Evolutionary conservation across 2,329 filamentous ascomycete genomes (phyloP).

Genomic region (Phoma sp.): DNA sequence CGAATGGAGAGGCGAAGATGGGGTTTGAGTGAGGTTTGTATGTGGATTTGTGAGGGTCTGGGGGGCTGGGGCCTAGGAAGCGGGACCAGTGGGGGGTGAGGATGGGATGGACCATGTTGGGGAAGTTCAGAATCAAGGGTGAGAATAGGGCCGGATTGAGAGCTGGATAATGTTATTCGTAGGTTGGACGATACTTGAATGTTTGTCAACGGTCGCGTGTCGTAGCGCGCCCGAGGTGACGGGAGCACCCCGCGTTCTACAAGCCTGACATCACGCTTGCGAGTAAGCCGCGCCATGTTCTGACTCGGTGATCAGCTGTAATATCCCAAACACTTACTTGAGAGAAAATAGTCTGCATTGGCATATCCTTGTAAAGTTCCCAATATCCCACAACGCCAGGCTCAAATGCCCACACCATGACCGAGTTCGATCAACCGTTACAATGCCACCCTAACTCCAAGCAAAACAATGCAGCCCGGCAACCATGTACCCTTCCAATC

Average conservation of each 20-base stretch:
- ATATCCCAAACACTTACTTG: not conserved
- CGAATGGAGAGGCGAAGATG: constrained; percentile 37
- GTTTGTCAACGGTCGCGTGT: not conserved
- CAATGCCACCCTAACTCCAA: not conserved
- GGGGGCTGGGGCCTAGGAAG: constrained; percentile 32
- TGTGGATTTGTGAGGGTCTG: constrained; percentile 29
- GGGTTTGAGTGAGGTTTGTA: constrained; percentile 27
- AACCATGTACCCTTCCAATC: not conserved
- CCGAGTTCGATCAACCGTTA: not conserved
- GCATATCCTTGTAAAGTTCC: not conserved
- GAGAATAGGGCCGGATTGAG: too few species aligned
- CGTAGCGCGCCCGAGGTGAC: constrained; percentile 12
- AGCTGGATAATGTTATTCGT: not conserved
- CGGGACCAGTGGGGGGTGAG: constrained; percentile 38
- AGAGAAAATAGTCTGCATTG: not conserved
- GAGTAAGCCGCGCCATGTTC: constrained; percentile 5
- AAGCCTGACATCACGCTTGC: not conserved
- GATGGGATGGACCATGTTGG: constrained; percentile 31
- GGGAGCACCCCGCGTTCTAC: constrained; percentile 5
- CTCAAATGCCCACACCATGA: not conserved
- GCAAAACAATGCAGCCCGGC: constrained; percentile 3
- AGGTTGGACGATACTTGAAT: not conserved
- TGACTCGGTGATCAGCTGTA: not conserved
- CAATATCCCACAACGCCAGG: constrained; percentile 3
- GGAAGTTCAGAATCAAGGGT: too few species aligned